Conservation (phyloP, 164 flowering plant species). For the Vitis cinerea region DNA sequence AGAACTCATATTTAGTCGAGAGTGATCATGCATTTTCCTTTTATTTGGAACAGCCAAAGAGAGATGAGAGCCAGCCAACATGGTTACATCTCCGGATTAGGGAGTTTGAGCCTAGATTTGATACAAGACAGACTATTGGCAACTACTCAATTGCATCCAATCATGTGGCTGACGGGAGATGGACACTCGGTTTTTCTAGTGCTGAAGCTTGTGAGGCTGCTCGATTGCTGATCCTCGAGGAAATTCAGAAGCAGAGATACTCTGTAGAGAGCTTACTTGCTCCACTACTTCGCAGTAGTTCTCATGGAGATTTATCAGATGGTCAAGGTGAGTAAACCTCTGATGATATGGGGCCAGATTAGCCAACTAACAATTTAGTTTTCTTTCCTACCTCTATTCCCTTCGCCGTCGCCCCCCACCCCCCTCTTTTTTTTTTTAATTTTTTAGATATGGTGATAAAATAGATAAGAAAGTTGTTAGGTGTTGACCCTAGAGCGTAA, state of each 20-base stretch:
- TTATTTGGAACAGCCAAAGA: conserved; percentile 42
- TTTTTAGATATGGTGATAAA: not conserved
- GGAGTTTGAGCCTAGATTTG: conserved; percentile 41
- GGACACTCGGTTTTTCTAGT: conserved; percentile 60
- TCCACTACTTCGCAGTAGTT: conserved; percentile 32
- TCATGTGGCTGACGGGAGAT: conserved; percentile 40
- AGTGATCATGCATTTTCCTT: not conserved
- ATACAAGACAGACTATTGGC: conserved; percentile 20
- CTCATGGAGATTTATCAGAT: conserved; percentile 13
- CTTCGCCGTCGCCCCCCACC: too few species aligned
- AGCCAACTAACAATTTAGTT: too few species aligned
- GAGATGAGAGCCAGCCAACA: conserved; percentile 53
- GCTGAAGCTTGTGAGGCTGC: conserved; percentile 53
- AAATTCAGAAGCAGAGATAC: conserved; percentile 48
- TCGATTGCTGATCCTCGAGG: conserved; percentile 33
- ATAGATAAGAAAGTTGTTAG: not conserved
- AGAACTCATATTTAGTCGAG: not conserved
- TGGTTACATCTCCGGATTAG: conserved; percentile 62
- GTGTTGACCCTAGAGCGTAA: too few species aligned
- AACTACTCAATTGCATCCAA: conserved; percentile 4
- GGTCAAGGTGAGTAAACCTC: conserved; percentile 20
- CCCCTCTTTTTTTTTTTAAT: not conserved
- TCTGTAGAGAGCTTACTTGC: conserved; percentile 39
- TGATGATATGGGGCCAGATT: not conserved
- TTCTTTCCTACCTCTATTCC: too few species aligned